Base-by-base conservation (phyloP, 208 protist genomes). In the Leishmania aethiopica region DNA sequence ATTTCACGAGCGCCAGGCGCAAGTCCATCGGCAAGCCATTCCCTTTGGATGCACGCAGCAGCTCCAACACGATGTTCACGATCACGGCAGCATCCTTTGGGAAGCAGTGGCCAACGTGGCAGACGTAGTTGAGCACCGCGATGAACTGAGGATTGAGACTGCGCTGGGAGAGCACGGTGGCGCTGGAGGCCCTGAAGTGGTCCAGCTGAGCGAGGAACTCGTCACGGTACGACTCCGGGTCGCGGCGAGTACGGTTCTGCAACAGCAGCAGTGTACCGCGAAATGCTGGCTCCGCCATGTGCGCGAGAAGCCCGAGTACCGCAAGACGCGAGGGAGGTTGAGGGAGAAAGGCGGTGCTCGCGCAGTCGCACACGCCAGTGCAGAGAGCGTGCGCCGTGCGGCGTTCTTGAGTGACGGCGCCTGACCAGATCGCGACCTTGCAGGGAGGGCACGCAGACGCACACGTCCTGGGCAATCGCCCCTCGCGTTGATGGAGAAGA, bases 181-280 rank as follows among this genome's bases (percentile, higher is more conserved):
- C 86, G 71, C 97, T 93, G 22, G 92, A 90, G 42, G 95, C 96
- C 69, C 96, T 86, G 81, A 99, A 99, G 86, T 99, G 98, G 40
- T 98, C 94, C 13, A 98, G 89, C 87, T 99, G 97, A 15, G 96
- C 90, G 11, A 97, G 69, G 81, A 99, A 99, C 80, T 99, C 99
- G 40, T 99, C 98, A 40, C 87, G 81, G 90, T 99, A 99, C 13
- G 96, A 98, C 71, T 97, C 87, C 10, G 98, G 97, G 86, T 99
- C 98, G 37, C 98, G 86, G 35, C 98, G 98, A 11, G 97, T 98
- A 11, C 97, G 87, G 84, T 99, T 99, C 88, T 99, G 99, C 45
- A 99, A 89, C 73, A 98, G 89, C 79, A 98, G 87, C 57, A 99
- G 88, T 60, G 98, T 98, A 7, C 95, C 95, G 22, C 91, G 87